Evolutionary conservation across 179 eudicot genomes (phyloP), one percentile per base, ranked within the genome.

Genomic region (Beta corolliflora): DNA sequence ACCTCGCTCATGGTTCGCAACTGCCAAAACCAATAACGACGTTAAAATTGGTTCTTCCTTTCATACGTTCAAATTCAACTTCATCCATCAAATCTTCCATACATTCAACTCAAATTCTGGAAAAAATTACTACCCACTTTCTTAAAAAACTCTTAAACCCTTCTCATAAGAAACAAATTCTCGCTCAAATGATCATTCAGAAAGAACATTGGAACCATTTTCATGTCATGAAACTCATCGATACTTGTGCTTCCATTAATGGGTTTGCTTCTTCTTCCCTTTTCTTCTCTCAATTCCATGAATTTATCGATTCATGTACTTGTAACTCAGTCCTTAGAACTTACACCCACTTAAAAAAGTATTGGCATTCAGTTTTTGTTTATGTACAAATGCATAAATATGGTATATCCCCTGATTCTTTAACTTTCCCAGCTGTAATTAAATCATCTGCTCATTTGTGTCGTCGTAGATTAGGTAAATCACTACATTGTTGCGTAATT

Each of bases 401-500:
- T 77, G 85, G 87, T 21, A n/a, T 84, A 13, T 13, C 80, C 13
- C 79, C 58, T 80, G 84, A 84, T 87, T 68, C 36, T 61, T 54
- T 73, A 9, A 81, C 85, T 54, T 80, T 87, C 21, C 84, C 89
- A 3, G 79, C 82, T 69, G 85, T 84, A 70, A 66, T 87, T 31
- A 87, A 84, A 59, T 87, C 87, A 36, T 61, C 61, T n/a, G 82
- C 82, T 73, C 82, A 74, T 44, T 74, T 87, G 56, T 7, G 78
- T 31, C 82, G 84, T 65, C 76, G 82, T 75, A 82, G 73, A 21
- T 52, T 82, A 54, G 87, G 89, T 41, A 76, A 48, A 77, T 79
- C 76, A 69, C 7, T 87, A 11, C 89, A 87, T 77, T 79, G 83
- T 79, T 77, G 84, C 60, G 85, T 86, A 55, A 80, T 84, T 77